Percentiles rank a stretch among this genome's conserved stretches.
phyloP scores from a whole-genome alignment of 1,284 basidiomycete genomes.

The Boletus semigastroideus region DNA sequence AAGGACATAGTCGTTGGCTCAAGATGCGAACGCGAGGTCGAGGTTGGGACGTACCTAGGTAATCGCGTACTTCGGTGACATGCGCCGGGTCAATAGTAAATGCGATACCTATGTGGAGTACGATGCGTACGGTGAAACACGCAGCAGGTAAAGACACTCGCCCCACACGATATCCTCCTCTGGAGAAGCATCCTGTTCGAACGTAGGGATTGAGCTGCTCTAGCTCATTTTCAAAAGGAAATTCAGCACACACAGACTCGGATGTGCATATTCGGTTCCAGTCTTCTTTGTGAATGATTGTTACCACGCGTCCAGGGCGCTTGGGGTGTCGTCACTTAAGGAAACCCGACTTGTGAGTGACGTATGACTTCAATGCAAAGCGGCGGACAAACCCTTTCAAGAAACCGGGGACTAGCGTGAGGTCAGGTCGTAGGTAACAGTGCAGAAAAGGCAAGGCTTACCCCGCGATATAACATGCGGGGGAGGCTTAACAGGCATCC shows the following conservation, averaged over 20 bases:
- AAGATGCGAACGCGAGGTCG: neutral
- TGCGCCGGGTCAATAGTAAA: slow-evolving; percentile 80
- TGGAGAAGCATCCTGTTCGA: slow-evolving; percentile 61
- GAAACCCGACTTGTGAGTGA: too few species aligned
- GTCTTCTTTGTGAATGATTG: slow-evolving; percentile 77
- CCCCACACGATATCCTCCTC: slow-evolving; percentile 84
- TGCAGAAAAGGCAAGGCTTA: slow-evolving; percentile 26
- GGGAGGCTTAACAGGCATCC: slow-evolving; percentile 32
- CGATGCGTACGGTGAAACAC: neutral
- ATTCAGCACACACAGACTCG: slow-evolving; percentile 41
- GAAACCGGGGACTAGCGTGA: slow-evolving; percentile 64
- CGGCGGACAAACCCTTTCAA: slow-evolving; percentile 82
- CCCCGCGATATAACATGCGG: slow-evolving; percentile 63
- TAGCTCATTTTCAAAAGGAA: neutral
- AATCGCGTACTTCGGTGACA: slow-evolving; percentile 69
- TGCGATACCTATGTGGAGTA: slow-evolving; percentile 54
- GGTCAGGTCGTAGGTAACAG: neutral
- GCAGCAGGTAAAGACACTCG: slow-evolving; percentile 24
- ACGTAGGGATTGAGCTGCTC: neutral
- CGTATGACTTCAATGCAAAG: slow-evolving; percentile 84
- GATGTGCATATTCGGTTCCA: slow-evolving; percentile 67
- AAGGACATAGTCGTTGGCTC: neutral
- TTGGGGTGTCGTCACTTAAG: slow-evolving; percentile 25
- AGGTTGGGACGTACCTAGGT: slow-evolving; percentile 57
- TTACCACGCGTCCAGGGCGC: slow-evolving; percentile 81